Base-by-base conservation (phyloP, 306 rosid species). In the Lotus japonicus region DNA sequence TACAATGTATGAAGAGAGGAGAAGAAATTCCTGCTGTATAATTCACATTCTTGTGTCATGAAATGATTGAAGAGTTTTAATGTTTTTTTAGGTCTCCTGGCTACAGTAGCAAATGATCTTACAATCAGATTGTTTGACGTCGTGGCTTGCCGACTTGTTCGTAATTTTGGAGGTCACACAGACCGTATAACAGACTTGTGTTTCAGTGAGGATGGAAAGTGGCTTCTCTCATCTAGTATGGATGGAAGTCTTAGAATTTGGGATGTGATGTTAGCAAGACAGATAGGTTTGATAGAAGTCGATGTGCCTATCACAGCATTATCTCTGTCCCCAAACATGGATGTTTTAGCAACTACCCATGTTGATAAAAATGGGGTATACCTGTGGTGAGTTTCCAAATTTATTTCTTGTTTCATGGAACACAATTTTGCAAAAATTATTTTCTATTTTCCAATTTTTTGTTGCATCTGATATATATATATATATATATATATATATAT, bases 131-230 rank as follows among this genome's bases (percentile, higher is more conserved):
- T 92, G 78, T 86, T 83, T 88, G 98, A 92, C 72, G 84, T 90
- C 13, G 82, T 88, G 90, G 91, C 95, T 33, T 83, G 79, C 61
- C 80, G 89, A 80, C 77, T 90, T 78, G 98, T 92, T 46, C 96
- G 97, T 50, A 88, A 83, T 62, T 92, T 92, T 69, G 96, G 89
- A 86, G 98, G 97, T 43, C 96, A 90, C 81, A 83, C 81, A 4
- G 98, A 92, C 84, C 96, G 97, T 51, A 68, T 92, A 60, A 89
- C 98, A 12, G 98, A 92, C 66, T 77, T 92, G 82, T 89, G 96
- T 77, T 92, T 92, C 86, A 92, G 98, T 53, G 97, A 92, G 85
- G 98, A 92, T 79, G 92, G 98, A 38, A 94, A 94, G 81, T 94
- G 96, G 98, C 89, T 94, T 77, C 60, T 90, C 71, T 90, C 98